Evolutionary conservation across 2,329 filamentous ascomycete species (phyloP).

Genomic region (Apiospora pterosperma): DNA sequence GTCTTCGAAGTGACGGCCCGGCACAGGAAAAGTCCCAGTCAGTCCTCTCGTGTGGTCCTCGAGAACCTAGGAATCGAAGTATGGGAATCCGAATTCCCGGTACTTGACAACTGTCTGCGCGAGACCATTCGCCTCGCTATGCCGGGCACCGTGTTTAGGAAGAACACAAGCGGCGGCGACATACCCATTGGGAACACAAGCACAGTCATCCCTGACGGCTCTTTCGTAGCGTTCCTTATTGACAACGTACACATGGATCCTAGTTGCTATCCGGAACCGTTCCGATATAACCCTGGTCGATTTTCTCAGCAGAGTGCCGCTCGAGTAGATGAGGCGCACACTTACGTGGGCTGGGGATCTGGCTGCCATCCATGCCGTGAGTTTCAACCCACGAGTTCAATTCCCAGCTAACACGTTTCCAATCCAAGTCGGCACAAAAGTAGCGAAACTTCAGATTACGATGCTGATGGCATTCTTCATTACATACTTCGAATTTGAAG

Average conservation of each 20-base stretch:
- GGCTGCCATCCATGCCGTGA: conserved; percentile 36
- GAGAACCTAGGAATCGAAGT: conserved; percentile 43
- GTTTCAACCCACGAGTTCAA: too few relatives aligned
- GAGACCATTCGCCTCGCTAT: conserved; percentile 51
- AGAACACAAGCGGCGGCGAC: conserved; percentile 43
- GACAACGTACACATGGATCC: conserved; percentile 43
- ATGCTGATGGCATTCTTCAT: too few relatives aligned
- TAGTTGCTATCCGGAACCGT: conserved; percentile 37
- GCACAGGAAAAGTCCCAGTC: conserved; percentile 30
- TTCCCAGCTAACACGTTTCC: too few relatives aligned
- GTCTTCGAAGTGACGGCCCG: conserved; percentile 40
- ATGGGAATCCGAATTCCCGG: conserved; percentile 54
- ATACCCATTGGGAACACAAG: conserved; percentile 40
- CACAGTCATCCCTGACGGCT: conserved; percentile 46
- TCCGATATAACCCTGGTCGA: conserved; percentile 41
- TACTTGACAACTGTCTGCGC: conserved; percentile 47
- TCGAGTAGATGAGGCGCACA: conserved; percentile 27
- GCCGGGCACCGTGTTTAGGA: conserved; percentile 46
- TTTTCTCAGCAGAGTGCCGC: conserved; percentile 41
- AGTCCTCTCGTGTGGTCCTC: conserved; percentile 35
- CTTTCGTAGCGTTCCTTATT: conserved; percentile 42
- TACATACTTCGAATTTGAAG: too few relatives aligned
- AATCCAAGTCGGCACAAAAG: too few relatives aligned
- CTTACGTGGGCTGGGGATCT: conserved; percentile 21
- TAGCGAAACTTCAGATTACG: too few relatives aligned